Evolutionary conservation across 352 stramenopile genomes (phyloP).

Genomic region (Globisporangium canariense): DNA sequence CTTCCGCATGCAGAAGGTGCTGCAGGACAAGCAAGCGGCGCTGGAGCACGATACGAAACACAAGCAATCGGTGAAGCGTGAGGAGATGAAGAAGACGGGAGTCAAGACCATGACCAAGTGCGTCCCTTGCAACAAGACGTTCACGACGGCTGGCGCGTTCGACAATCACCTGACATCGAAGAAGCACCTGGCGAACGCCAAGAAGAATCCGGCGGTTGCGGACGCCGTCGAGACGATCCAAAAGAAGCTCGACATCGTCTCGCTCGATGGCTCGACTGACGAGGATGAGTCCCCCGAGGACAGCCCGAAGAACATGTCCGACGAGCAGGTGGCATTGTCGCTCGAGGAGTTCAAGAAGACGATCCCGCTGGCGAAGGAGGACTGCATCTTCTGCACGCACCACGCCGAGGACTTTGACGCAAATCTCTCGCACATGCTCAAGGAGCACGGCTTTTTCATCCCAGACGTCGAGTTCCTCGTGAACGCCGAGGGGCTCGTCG

Average conservation of each 20-base stretch:
- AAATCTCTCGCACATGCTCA: constrained; percentile 89
- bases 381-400: constrained; percentile 85
- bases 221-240: constrained; percentile 59
- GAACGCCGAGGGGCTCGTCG: constrained; percentile 88
- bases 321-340: constrained; percentile 56
- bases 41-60: constrained; percentile 62
- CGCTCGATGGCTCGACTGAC: constrained; percentile 23
- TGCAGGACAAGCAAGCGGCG: constrained; percentile 53
- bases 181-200: constrained; percentile 79
- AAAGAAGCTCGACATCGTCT: constrained; percentile 58
- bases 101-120: constrained; percentile 81
- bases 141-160: constrained; percentile 75
- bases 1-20: constrained; percentile 71
- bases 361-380: constrained; percentile 64
- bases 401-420: constrained; percentile 58
- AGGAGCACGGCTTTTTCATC: constrained; percentile 94
- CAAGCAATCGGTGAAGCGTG: constrained; percentile 63
- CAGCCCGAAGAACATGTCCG: constrained; percentile 28
- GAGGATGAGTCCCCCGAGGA: constrained; percentile 18
- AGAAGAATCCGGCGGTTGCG: constrained; percentile 54
- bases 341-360: constrained; percentile 79
- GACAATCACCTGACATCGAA: constrained; percentile 86
- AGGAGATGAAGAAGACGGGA: constrained; percentile 64
- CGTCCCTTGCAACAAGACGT: constrained; percentile 83
- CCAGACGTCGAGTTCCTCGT: constrained; percentile 92